phyloP scores from a whole-genome alignment of 768 basidiomycete genomes.

The Tremella mesenterica region DNA sequence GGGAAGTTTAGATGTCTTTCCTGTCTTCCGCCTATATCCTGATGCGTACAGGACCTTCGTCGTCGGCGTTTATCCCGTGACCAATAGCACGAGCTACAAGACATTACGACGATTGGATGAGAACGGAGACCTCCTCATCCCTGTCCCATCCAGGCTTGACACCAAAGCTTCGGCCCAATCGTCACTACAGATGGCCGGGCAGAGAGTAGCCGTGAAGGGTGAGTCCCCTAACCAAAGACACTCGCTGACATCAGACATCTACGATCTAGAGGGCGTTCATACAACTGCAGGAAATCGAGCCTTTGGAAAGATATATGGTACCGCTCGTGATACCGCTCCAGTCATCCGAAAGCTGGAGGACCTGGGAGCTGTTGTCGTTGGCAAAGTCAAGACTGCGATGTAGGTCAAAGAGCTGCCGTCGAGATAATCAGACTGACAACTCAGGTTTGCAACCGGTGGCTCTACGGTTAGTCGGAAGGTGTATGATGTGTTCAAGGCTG shows the following conservation, averaged over 20 bases:
- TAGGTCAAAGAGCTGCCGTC: no score
- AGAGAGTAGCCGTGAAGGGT: conserved; percentile 36
- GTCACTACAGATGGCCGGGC: conserved; percentile 46
- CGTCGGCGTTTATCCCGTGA: conserved; percentile 8
- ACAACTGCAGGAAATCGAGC: conserved; percentile 47
- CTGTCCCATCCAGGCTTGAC: conserved; percentile 51
- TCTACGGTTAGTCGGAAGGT: no score
- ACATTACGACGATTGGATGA: conserved; percentile 4
- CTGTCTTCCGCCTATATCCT: conserved; percentile 12
- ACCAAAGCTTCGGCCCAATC: neutral
- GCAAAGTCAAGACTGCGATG: conserved; percentile 52
- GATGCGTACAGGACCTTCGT: conserved; percentile 15
- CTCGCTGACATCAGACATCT: conserved; percentile 46
- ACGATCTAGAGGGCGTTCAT: conserved; percentile 45
- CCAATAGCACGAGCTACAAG: neutral
- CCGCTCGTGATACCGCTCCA: conserved; percentile 45
- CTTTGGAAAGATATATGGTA: conserved; percentile 43
- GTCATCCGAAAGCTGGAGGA: conserved; percentile 50
- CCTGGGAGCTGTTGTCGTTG: conserved; percentile 52
- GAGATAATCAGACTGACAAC: no score
- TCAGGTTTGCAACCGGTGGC: no score
- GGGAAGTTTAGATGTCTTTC: conserved; percentile 2
- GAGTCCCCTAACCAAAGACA: conserved; percentile 24
- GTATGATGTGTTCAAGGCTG: no score
- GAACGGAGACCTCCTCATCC: conserved; percentile 39